phyloP scores from a whole-genome alignment of 352 stramenopile species.

The Globisporangium radiosum region DNA sequence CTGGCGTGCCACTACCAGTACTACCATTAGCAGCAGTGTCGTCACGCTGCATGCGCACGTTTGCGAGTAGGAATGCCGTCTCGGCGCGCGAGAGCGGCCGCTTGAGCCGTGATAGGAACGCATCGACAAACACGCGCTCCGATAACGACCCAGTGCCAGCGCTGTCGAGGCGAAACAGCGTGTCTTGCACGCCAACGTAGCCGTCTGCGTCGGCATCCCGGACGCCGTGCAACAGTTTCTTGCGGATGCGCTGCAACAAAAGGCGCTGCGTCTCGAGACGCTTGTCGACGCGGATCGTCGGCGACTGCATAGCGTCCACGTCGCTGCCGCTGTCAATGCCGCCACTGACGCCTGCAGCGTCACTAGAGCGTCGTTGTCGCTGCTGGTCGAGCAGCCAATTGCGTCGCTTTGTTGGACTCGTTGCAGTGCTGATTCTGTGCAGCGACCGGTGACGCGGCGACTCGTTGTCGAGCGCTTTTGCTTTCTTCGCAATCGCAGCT shows the following conservation, averaged over 20 bases:
- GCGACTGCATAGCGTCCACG: not conserved
- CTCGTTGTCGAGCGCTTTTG: no score
- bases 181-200: slow-evolving; percentile 37
- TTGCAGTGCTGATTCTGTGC: no score
- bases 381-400: no score
- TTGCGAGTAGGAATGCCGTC: slow-evolving; percentile 35
- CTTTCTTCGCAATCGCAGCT: no score
- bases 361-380: no score
- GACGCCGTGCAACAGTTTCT: slow-evolving; percentile 44
- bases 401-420: no score
- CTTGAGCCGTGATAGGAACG: slow-evolving; percentile 35
- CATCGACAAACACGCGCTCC: slow-evolving; percentile 29
- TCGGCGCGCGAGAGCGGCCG: slow-evolving; percentile 37
- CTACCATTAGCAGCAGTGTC: no score
- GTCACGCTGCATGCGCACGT: slow-evolving; percentile 21
- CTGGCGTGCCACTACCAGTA: not conserved
- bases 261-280: slow-evolving; percentile 44
- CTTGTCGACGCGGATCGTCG: slow-evolving; percentile 35
- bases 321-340: slow-evolving; percentile 5
- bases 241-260: slow-evolving; percentile 37
- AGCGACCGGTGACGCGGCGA: no score
- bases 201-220: slow-evolving; percentile 23
- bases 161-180: slow-evolving; percentile 29
- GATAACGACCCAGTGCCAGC: slow-evolving; percentile 30
- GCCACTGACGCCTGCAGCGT: no score